These are phyloP conservation scores for Cutaneotrichosporon sp. DNA, from an alignment of 1,284 basidiomycete species.

Conservation along the genomic window DNA sequence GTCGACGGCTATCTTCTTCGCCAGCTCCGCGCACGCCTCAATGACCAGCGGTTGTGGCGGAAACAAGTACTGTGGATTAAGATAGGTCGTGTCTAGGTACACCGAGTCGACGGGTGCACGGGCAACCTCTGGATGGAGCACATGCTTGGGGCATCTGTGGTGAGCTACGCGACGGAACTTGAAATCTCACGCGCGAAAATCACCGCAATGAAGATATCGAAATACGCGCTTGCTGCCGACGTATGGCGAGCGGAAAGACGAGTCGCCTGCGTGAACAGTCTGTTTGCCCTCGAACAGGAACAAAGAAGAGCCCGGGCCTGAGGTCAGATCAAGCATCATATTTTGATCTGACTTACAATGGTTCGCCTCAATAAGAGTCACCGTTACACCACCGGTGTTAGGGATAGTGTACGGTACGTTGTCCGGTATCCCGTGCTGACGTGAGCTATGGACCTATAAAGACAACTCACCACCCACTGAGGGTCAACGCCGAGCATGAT, in stretches of 20 bases:
- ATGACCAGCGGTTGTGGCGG: constrained; percentile 90
- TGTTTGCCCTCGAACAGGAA: constrained; percentile 91
- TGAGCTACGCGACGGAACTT: neutral
- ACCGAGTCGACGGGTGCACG: constrained; percentile 76
- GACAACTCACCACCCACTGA: constrained; percentile 71
- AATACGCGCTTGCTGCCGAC: constrained; percentile 67
- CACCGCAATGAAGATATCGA: constrained; percentile 92
- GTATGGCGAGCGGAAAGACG: constrained; percentile 61
- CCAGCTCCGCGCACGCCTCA: constrained; percentile 80
- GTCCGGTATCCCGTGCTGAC: constrained; percentile 60
- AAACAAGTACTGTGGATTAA: constrained; percentile 90
- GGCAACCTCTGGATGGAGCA: constrained; percentile 71
- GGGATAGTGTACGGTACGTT: constrained; percentile 69
- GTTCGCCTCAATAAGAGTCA: constrained; percentile 95
- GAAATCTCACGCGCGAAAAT: constrained; percentile 66
- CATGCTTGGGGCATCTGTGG: constrained; percentile 63
- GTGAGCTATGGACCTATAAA: constrained; percentile 33
- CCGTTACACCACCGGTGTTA: constrained; percentile 74
- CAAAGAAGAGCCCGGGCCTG: constrained; percentile 82
- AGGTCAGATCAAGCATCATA: neutral
- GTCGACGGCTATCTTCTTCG: constrained; percentile 44
- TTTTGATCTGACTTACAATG: constrained; percentile 61
- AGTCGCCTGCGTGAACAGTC: constrained; percentile 80
- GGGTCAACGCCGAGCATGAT: constrained; percentile 82
- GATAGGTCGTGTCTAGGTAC: constrained; percentile 95